phyloP scores from a whole-genome alignment of 345 rosid genomes.

The Rhodamnia rubescens region DNA sequence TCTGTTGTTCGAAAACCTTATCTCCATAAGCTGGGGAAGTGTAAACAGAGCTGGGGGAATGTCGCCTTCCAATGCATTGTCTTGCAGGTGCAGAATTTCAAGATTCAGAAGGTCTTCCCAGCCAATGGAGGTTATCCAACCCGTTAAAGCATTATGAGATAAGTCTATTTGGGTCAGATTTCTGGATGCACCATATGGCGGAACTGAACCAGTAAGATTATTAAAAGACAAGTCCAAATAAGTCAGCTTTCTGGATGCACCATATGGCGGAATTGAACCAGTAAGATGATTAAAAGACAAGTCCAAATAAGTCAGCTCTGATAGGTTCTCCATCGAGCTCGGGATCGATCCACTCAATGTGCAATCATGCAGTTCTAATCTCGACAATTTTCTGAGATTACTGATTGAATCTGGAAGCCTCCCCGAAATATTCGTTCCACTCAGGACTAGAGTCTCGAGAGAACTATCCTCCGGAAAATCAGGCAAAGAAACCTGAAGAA shows the following conservation, averaged over 20 bases:
- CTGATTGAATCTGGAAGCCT: conserved; percentile 21
- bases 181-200: too few species aligned
- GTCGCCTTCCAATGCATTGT: conserved; percentile 19
- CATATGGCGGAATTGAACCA: conserved; percentile 20
- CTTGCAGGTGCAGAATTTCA: conserved; percentile 1
- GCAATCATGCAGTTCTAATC: neutral
- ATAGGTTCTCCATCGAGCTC: neutral
- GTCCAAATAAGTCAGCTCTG: conserved; percentile 9
- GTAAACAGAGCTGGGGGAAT: conserved; percentile 14
- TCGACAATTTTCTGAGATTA: conserved; percentile 1
- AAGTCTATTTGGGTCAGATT: rapidly evolving
- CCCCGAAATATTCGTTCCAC: conserved; percentile 8
- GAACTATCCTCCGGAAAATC: neutral
- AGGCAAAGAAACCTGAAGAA: conserved; percentile 16
- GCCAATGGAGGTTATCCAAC: conserved; percentile 6
- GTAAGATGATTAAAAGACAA: conserved; percentile 12
- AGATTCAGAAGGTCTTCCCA: conserved; percentile 21
- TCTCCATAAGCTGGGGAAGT: neutral
- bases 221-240: too few species aligned
- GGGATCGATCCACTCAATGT: conserved; percentile 5
- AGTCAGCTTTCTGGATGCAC: neutral
- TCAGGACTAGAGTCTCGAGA: conserved; percentile 10
- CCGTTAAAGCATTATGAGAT: neutral
- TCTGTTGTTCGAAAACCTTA: conserved; percentile 1
- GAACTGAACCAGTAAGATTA: too few species aligned